Percentiles rank a stretch among this genome's conserved stretches.
These are phyloP conservation scores for Hypoxylon lienhwacheense DNA, from an alignment of 495 filamentous ascomycete genomes.

Conservation along the genomic window DNA sequence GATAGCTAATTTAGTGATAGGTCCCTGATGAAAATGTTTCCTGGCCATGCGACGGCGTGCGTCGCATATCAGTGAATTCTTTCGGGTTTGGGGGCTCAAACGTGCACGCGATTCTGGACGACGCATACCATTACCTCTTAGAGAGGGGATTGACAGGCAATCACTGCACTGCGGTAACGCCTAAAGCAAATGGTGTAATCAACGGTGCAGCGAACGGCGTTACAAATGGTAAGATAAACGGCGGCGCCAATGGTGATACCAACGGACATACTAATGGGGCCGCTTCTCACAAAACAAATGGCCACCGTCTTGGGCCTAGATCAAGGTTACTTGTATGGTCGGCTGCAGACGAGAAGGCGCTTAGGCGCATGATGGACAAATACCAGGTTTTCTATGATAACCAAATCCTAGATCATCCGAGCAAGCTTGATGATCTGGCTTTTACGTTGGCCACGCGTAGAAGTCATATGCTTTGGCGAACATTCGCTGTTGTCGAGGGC, in stretches of 20 bases:
- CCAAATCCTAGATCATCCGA: not conserved
- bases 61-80: slow-evolving; percentile 55
- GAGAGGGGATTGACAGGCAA: slow-evolving; percentile 25
- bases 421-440: slow-evolving; percentile 29
- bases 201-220: not conserved
- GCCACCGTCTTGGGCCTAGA: not conserved
- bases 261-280: slow-evolving; percentile 17
- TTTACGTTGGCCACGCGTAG: slow-evolving; percentile 35
- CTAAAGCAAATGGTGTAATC: not conserved
- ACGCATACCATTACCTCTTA: slow-evolving; percentile 28
- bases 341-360: slow-evolving; percentile 36
- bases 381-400: slow-evolving; percentile 18
- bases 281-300: not conserved
- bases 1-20: slow-evolving; percentile 6
- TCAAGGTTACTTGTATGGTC: slow-evolving; percentile 36
- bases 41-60: slow-evolving; percentile 39
- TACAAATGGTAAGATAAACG: not conserved
- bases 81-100: slow-evolving; percentile 65
- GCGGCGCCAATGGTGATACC: slow-evolving; percentile 7
- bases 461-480: slow-evolving; percentile 37
- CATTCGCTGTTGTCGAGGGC: slow-evolving; percentile 32
- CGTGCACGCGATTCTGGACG: slow-evolving; percentile 59
- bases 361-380: slow-evolving; percentile 23
- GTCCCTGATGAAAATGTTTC: slow-evolving; percentile 32
- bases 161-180: slow-evolving; percentile 23